Conservation (phyloP, 805 yeast genomes). For the Metschnikowia chrysomelidarum region DNA sequence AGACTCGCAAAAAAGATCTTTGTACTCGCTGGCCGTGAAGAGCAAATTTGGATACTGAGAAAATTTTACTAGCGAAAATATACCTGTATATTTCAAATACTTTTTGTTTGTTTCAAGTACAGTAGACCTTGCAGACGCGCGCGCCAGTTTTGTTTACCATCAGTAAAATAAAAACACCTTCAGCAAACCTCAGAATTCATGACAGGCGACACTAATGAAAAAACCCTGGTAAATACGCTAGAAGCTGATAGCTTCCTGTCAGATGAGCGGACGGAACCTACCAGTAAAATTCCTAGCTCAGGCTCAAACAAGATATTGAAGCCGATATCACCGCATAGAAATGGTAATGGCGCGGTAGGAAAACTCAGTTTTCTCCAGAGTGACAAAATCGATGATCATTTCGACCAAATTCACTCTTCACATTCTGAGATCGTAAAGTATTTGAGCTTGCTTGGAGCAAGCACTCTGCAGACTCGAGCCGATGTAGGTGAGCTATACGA, state of each 20-base stretch:
- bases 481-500: conserved; percentile 38
- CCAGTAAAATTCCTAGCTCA: conserved; percentile 1
- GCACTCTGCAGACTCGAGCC: conserved; percentile 33
- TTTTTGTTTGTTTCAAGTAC: too few relatives aligned
- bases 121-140: too few relatives aligned
- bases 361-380: conserved; percentile 30
- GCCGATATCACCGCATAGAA: conserved; percentile 29
- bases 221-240: too few relatives aligned
- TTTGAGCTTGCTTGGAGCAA: conserved; percentile 29
- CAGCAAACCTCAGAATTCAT: too few relatives aligned
- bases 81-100: too few relatives aligned
- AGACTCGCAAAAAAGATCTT: conserved; percentile 48
- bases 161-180: too few relatives aligned
- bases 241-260: neutral
- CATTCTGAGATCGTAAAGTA: conserved; percentile 30
- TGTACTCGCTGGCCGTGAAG: conserved; percentile 51
- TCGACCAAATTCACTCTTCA: conserved; percentile 27
- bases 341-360: conserved; percentile 19
- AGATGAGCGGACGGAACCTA: neutral
- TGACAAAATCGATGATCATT: conserved; percentile 35
- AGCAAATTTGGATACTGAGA: conserved; percentile 51
- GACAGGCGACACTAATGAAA: too few relatives aligned
- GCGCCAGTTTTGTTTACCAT: too few relatives aligned
- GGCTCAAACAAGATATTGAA: conserved; percentile 14
- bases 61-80: neutral